Base-by-base conservation (phyloP, 78 protist species). In the Anaeramoeba flamelloides region DNA sequence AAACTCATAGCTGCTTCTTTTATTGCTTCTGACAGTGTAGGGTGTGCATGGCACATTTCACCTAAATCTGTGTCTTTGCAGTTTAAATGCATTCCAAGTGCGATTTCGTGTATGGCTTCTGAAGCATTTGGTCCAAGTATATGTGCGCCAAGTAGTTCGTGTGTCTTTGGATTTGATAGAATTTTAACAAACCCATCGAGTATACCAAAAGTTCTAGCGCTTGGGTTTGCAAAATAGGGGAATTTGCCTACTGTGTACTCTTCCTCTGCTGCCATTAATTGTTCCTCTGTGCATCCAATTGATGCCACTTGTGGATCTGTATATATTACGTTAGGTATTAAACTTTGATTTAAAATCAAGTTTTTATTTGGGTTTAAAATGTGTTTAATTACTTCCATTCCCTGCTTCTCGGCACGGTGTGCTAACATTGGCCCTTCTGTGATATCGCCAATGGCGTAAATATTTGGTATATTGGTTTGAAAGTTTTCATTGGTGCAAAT, bases 341-440 rank as follows among this genome's bases (percentile, higher is more conserved):
- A n/a, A n/a, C n/a, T n/a, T n/a, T n/a, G n/a, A n/a, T n/a, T n/a
- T n/a, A n/a, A n/a, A n/a, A n/a, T n/a, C n/a, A n/a, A n/a, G n/a
- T n/a, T n/a, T n/a, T n/a, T n/a, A n/a, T n/a, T n/a, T n/a, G n/a
- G 41, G 79, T n/a, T 38, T 36, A 37, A 40, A 40, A 33, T 37
- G 3, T 53, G 81, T 4, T 84, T 83, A 3, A 79, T 79, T 30
- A 30, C 33, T 33, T 32, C 83, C 2, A 74, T 34, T 8, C 87
- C 92, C 85, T 90, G 91, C 81, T 94, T 96, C 84, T 93, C 97
- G 34, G 97, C 99, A 91, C 96, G 96, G 97, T 97, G 99, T 30
- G 99, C 99, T 3, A 97, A 92, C 99, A 97, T 97, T 37, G 98
- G 94, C 1, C 99, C 99, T 31, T 41, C 64, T 69, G 94, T 86